phyloP scores from a whole-genome alignment of 805 yeast species.

The Priceomyces carsonii region DNA sequence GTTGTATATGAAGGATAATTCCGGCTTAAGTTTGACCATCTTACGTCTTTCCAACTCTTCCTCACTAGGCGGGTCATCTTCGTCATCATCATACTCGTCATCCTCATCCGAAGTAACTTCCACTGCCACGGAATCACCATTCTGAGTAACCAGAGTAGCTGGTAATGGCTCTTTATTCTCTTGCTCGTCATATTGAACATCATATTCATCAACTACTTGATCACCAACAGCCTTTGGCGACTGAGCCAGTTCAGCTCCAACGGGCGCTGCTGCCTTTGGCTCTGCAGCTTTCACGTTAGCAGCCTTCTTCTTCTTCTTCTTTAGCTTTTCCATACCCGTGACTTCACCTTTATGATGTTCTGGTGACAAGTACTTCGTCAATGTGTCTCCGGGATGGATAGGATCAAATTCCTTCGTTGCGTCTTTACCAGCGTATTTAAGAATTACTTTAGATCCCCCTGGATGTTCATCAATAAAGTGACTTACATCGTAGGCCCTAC shows the following conservation, averaged over 20 bases:
- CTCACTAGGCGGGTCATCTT: constrained; percentile 33
- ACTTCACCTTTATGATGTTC: constrained; percentile 39
- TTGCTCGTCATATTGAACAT: constrained; percentile 45
- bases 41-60: constrained; percentile 26
- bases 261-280: not conserved
- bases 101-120: constrained; percentile 19
- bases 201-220: constrained; percentile 33
- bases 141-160: not conserved
- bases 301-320: constrained; percentile 4
- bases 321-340: constrained; percentile 11
- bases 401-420: constrained; percentile 86
- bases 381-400: constrained; percentile 86
- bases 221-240: constrained; percentile 4
- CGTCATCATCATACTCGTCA: constrained; percentile 40
- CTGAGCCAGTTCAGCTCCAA: not conserved
- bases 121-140: constrained; percentile 1
- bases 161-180: constrained; percentile 30
- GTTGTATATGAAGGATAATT: constrained; percentile 68
- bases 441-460: constrained; percentile 57
- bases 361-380: constrained; percentile 61
- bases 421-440: constrained; percentile 50
- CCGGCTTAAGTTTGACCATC: constrained; percentile 55
- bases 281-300: constrained; percentile 1
- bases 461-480: constrained; percentile 60
- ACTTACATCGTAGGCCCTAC: constrained; percentile 76